A percentile compares a stretch with the other conserved stretches of the same genome.
phyloP scores from a whole-genome alignment of 305 asterid genomes.

The Andrographis paniculata region DNA sequence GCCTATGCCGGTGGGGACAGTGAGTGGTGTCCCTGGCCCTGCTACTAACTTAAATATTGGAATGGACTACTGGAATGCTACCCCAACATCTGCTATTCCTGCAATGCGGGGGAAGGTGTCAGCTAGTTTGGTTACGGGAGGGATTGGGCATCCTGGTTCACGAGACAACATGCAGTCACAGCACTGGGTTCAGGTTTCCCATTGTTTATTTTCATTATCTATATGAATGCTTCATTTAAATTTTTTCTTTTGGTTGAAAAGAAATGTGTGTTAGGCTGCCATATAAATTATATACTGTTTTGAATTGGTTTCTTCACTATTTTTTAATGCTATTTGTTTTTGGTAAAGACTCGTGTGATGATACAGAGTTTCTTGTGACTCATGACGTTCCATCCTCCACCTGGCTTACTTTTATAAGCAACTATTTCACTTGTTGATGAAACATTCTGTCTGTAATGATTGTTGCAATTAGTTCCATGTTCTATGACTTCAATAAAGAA shows the following conservation, averaged over 20 bases:
- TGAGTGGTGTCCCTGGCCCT: conserved; percentile 64
- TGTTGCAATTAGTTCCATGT: neutral
- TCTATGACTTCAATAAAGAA: neutral
- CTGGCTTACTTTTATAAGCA: too few relatives aligned
- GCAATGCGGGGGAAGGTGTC: conserved; percentile 59
- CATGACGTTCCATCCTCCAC: too few relatives aligned
- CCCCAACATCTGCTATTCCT: conserved; percentile 53
- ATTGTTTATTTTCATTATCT: conserved; percentile 7
- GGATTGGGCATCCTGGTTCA: conserved; percentile 49
- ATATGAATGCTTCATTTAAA: conserved; percentile 3
- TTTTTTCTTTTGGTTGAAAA: conserved; percentile 7
- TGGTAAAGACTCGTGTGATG: too few relatives aligned
- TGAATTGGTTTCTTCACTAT: too few relatives aligned
- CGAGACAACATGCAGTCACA: conserved; percentile 66
- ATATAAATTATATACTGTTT: too few relatives aligned
- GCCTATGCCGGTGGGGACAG: conserved; percentile 54
- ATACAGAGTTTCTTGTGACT: too few relatives aligned
- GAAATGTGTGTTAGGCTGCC: conserved; percentile 2
- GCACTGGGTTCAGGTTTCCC: conserved; percentile 58
- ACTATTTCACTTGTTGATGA: too few relatives aligned
- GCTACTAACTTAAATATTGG: conserved; percentile 85
- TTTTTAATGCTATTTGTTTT: too few relatives aligned
- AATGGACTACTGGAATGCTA: conserved; percentile 76
- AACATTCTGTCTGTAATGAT: too few relatives aligned
- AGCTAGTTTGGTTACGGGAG: conserved; percentile 53